phyloP scores from a whole-genome alignment of 768 basidiomycete species.

The Amanita pseudoporphyria region DNA sequence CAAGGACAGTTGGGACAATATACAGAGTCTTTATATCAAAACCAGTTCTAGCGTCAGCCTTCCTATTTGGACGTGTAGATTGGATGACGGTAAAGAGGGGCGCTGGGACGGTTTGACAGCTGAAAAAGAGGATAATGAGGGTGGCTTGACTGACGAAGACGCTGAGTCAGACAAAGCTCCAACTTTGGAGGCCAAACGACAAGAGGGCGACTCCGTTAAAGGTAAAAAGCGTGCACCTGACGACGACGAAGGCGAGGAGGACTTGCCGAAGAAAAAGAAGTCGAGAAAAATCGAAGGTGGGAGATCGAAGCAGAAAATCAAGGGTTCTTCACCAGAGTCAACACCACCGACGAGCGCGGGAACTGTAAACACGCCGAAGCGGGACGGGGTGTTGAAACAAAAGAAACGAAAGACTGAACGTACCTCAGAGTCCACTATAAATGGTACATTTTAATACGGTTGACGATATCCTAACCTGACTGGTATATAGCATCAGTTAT shows the following conservation, averaged over 20 bases:
- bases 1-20: constrained; percentile 81
- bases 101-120: constrained; percentile 47
- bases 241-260: constrained; percentile 23
- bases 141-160: constrained; percentile 14
- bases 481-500: neutral
- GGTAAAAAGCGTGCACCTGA: constrained; percentile 30
- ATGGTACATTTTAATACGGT: neutral
- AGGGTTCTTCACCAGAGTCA: neutral
- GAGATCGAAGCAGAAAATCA: neutral
- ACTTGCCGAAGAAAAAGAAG: constrained; percentile 35
- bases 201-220: constrained; percentile 15
- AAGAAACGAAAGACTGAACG: neutral
- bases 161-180: constrained; percentile 8
- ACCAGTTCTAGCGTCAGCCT: constrained; percentile 74
- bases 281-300: constrained; percentile 16
- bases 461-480: neutral
- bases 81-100: constrained; percentile 50
- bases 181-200: neutral
- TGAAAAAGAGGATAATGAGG: constrained; percentile 17
- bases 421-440: neutral
- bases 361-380: neutral
- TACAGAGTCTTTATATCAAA: constrained; percentile 86
- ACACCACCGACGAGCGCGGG: neutral
- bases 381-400: neutral
- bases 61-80: constrained; percentile 83